phyloP scores from a whole-genome alignment of 2,329 filamentous ascomycete genomes.

The Fusarium stilboides region DNA sequence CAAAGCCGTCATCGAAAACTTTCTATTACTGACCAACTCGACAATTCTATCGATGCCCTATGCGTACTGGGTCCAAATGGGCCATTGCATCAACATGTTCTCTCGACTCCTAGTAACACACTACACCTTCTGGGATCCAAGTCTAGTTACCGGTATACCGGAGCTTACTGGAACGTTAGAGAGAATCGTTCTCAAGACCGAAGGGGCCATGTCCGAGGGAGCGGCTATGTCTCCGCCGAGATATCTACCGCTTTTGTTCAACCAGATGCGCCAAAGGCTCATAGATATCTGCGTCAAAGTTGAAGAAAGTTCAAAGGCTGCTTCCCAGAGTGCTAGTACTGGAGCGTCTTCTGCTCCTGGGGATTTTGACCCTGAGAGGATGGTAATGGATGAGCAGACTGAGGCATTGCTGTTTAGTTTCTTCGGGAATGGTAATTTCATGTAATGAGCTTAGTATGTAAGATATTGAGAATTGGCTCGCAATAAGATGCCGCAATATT shows the following conservation, averaged over 20 bases:
- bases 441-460: neutral
- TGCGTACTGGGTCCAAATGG: conserved; percentile 23
- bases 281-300: conserved; percentile 6
- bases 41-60: conserved; percentile 24
- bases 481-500: neutral
- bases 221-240: conserved; percentile 6
- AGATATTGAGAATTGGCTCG: neutral
- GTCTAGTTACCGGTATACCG: conserved; percentile 3
- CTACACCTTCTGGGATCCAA: conserved; percentile 21
- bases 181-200: conserved; percentile 4
- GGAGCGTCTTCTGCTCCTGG: neutral
- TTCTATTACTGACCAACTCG: neutral
- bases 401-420: conserved; percentile 5
- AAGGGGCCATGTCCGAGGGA: conserved; percentile 8
- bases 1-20: conserved; percentile 11
- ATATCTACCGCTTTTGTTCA: conserved; percentile 1
- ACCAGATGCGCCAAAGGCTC: conserved; percentile 6
- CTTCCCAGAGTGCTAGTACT: neutral
- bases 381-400: conserved; percentile 11
- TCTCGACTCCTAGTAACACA: conserved; percentile 16
- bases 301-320: conserved; percentile 7
- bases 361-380: neutral
- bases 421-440: neutral
- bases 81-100: conserved; percentile 23
- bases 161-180: conserved; percentile 14